These are phyloP conservation scores for Botrytis porri DNA, from an alignment of 2,329 filamentous ascomycete species.

Conservation along the genomic window DNA sequence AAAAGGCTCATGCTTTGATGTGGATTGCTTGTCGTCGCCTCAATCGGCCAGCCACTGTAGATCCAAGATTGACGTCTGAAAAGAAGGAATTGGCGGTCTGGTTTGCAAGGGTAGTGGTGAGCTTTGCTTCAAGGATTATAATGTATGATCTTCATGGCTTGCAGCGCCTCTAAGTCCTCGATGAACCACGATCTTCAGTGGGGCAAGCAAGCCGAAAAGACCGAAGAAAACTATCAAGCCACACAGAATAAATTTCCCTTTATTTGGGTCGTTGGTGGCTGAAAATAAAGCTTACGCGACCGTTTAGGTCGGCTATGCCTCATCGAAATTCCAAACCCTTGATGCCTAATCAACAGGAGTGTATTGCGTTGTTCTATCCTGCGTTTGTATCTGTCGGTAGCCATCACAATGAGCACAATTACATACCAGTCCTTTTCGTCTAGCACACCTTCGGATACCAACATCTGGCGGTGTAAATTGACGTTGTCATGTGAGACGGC, in stretches of 20 bases:
- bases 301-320: slow-evolving; percentile 20
- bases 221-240: slow-evolving; percentile 25
- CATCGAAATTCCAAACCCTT: slow-evolving; percentile 19
- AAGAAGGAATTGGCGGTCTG: slow-evolving; percentile 39
- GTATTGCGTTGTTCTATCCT: slow-evolving; percentile 28
- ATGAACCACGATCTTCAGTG: slow-evolving; percentile 39
- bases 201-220: slow-evolving; percentile 24
- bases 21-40: slow-evolving; percentile 11
- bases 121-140: slow-evolving; percentile 11
- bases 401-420: slow-evolving; percentile 15
- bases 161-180: slow-evolving; percentile 33
- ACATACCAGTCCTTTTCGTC: slow-evolving; percentile 17
- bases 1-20: slow-evolving; percentile 1
- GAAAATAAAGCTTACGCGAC: slow-evolving; percentile 16
- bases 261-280: slow-evolving; percentile 20
- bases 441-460: slow-evolving; percentile 29
- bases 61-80: slow-evolving; percentile 23
- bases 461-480: slow-evolving; percentile 37
- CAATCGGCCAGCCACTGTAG: neutral
- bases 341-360: slow-evolving; percentile 33
- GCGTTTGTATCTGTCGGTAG: slow-evolving; percentile 30
- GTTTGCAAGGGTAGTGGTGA: slow-evolving; percentile 29
- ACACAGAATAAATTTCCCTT: slow-evolving; percentile 21
- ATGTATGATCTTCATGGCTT: slow-evolving; percentile 38
- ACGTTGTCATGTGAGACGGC: slow-evolving; percentile 30